Percentiles rank a stretch among this genome's conserved stretches.
These are phyloP conservation scores for Cyclocybe cylindracea DNA, from an alignment of 768 basidiomycete species.

Conservation along the genomic window DNA sequence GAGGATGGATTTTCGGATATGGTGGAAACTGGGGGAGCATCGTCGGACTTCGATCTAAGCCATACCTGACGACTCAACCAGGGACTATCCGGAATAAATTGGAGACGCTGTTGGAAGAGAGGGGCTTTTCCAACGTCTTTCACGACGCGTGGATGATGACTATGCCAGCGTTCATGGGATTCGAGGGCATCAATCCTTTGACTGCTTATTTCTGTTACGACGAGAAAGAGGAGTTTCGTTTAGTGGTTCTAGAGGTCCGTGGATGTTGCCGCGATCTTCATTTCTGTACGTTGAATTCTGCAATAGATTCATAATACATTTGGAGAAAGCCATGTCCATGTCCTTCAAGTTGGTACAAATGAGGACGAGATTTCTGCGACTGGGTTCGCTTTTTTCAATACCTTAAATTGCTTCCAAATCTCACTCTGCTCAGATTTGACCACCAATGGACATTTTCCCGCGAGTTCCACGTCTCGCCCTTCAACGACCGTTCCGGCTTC, in stretches of 20 bases:
- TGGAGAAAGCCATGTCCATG: conserved; percentile 64
- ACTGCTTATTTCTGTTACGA: conserved; percentile 69
- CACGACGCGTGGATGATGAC: conserved; percentile 72
- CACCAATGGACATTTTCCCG: conserved; percentile 69
- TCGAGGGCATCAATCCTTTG: conserved; percentile 71
- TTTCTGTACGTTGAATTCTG: background rate
- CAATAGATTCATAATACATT: conserved; percentile 72
- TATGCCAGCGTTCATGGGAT: conserved; percentile 68
- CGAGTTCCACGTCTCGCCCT: conserved; percentile 76
- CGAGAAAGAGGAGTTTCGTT: conserved; percentile 29
- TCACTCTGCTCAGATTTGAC: conserved; percentile 40
- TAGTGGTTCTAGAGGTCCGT: conserved; percentile 59
- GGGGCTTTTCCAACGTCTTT: conserved; percentile 29
- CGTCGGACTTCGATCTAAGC: conserved; percentile 44
- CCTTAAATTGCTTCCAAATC: background rate
- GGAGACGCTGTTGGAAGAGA: conserved; percentile 28
- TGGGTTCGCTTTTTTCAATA: conserved; percentile 27
- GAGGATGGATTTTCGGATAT: conserved; percentile 58
- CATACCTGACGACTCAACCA: conserved; percentile 41
- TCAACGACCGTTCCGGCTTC: conserved; percentile 69
- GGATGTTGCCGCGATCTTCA: background rate
- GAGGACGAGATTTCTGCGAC: conserved; percentile 40
- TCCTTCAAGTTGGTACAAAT: conserved; percentile 44
- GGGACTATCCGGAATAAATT: conserved; percentile 44
- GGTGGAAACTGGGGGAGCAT: conserved; percentile 45